phyloP scores from a whole-genome alignment of 176 grass and related monocot genomes.

The Zizania latifolia region DNA sequence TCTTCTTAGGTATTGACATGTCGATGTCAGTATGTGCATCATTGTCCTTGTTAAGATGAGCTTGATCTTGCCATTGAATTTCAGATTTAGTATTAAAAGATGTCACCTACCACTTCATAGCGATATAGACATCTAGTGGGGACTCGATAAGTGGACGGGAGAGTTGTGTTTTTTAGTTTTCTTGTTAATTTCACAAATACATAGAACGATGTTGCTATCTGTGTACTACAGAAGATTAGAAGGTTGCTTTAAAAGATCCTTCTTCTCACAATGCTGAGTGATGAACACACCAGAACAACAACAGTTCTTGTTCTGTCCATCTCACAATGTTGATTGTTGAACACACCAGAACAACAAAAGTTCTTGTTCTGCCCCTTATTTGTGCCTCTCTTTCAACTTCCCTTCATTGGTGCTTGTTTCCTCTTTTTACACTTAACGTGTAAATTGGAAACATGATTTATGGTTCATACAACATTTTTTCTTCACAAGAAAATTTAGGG shows the following conservation, averaged over 20 bases:
- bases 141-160: background rate
- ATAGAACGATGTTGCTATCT: too few species aligned
- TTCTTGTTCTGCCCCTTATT: too few species aligned
- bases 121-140: background rate
- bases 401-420: too few species aligned
- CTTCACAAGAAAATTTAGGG: background rate
- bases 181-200: background rate
- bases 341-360: too few species aligned
- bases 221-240: background rate
- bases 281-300: background rate
- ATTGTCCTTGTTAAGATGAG: background rate
- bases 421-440: background rate
- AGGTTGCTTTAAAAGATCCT: background rate
- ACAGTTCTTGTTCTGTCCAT: background rate
- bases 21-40: too few species aligned
- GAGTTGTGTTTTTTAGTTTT: background rate
- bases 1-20: background rate
- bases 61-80: background rate
- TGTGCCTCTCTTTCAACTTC: too few species aligned
- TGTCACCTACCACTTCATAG: background rate
- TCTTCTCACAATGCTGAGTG: background rate
- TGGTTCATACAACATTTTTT: background rate
- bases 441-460: background rate
- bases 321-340: too few species aligned
- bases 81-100: background rate